Base-by-base conservation (phyloP, 257 asterid species). In the Solanum arcanum region DNA sequence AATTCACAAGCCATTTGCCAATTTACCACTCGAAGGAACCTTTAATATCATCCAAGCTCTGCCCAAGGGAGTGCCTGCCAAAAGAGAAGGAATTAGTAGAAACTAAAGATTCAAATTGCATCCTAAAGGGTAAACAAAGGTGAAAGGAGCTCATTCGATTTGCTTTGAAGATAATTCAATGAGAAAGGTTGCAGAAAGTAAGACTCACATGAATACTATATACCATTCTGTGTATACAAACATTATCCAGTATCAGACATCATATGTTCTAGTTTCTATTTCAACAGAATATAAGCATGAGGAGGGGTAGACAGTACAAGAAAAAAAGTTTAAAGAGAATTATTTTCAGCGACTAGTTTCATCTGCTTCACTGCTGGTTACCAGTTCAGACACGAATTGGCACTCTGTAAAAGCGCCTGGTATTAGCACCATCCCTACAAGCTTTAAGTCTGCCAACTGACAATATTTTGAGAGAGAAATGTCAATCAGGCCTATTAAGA, bases 31-130 rank as follows among this genome's bases (percentile, higher is more conserved):
- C 89, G 20, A 92, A 94, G 56, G 96, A 89, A 75, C 98, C 99
- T 90, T 84, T 91, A 52, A 96, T 88, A 42, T 93, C 98, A 12
- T 95, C 98, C 89, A 96, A 90, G 90, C 97, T 94, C 91, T 96
- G 97, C 88, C 99, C 99, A n/a, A 95, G 93, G 52, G 98, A 96
- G 18, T 74, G 90, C 92, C 99, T 96, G 96, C 91, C 85, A 89
- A 29, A 41, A 59, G 41, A 85, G 33, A 41, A 39, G 16, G 35
- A 90, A 52, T 46, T 70, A 59, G 37, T 15, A 47, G 0, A 49
- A n/a, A 7, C 35, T 25, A 62, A 25, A 12, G 9, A 89, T 59
- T 87, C 83, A 88, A 31, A 20, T 56, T 11, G 74, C 59, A 33
- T 75, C 37, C 87, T 86, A 83, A 44, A 74, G 21, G 10, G 39